Evolutionary conservation across 2,329 filamentous ascomycete species (phyloP).

Genomic region (Trichoderma endophyticum): DNA sequence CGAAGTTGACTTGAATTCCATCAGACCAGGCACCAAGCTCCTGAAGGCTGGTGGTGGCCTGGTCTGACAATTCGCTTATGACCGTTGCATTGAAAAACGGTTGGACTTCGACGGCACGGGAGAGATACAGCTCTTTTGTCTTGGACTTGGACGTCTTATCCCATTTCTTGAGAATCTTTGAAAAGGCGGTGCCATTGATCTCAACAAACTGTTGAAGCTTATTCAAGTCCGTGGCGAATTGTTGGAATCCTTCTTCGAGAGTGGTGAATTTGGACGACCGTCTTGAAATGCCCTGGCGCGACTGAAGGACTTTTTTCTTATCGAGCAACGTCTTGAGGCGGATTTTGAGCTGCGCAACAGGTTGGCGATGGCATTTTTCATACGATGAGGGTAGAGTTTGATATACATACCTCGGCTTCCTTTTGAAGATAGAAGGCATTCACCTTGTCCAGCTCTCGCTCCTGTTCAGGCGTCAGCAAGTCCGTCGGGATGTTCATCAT

Average conservation of each 20-base stretch:
- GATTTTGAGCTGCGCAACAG: constrained; percentile 72
- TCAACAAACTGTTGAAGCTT: constrained; percentile 99
- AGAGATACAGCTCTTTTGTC: constrained; percentile 95
- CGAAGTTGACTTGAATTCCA: constrained; percentile 87
- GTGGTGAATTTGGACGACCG: constrained; percentile 91
- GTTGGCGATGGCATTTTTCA: neutral
- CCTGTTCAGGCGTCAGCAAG: constrained; percentile 57
- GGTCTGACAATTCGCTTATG: constrained; percentile 93
- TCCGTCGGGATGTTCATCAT: constrained; percentile 27
- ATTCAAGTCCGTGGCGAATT: constrained; percentile 94
- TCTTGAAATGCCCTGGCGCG: constrained; percentile 75
- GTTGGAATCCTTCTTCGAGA: constrained; percentile 92
- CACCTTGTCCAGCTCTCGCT: constrained; percentile 97
- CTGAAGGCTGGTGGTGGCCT: constrained; percentile 92
- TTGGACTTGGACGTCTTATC: constrained; percentile 99
- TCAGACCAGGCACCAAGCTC: constrained; percentile 97
- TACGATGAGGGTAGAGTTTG: neutral
- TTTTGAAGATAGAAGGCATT: constrained; percentile 98
- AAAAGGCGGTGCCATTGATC: constrained; percentile 95
- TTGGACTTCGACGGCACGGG: constrained; percentile 92
- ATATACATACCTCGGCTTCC: constrained; percentile 77
- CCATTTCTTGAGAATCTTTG: constrained; percentile 99
- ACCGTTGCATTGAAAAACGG: constrained; percentile 97
- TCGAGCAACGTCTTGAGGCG: constrained; percentile 88
- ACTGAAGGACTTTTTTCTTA: constrained; percentile 89